These are phyloP conservation scores for Chalara sp. DNA, from an alignment of 2,329 filamentous ascomycete genomes.

Conservation along the genomic window DNA sequence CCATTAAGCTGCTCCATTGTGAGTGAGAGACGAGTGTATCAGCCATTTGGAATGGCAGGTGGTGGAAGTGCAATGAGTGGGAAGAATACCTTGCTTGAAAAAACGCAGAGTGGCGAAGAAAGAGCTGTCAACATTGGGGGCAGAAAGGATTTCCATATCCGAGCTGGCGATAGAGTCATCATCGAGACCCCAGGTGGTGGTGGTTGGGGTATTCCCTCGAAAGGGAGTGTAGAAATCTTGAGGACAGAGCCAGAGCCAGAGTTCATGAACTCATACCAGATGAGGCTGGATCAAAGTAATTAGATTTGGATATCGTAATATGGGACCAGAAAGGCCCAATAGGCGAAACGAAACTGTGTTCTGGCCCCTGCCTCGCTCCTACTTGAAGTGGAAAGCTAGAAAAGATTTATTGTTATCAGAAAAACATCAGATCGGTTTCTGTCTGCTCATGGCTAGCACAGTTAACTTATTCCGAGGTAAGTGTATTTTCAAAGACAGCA, in stretches of 20 bases:
- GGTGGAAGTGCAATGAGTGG: slow-evolving; percentile 72
- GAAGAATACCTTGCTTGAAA: slow-evolving; percentile 72
- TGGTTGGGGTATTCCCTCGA: slow-evolving; percentile 13
- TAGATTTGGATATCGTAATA: neutral
- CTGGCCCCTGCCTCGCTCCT: too few relatives aligned
- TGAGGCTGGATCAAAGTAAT: neutral
- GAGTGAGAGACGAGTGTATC: slow-evolving; percentile 66
- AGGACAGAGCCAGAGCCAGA: neutral
- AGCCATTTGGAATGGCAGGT: slow-evolving; percentile 75
- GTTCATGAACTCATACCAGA: neutral
- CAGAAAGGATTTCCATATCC: slow-evolving; percentile 14
- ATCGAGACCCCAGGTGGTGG: slow-evolving; percentile 19
- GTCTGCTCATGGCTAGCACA: too few relatives aligned
- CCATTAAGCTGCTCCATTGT: slow-evolving; percentile 71
- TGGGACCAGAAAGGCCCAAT: too few relatives aligned
- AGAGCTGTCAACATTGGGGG: slow-evolving; percentile 16
- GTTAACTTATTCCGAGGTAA: too few relatives aligned
- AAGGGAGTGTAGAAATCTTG: neutral
- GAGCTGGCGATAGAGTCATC: slow-evolving; percentile 16
- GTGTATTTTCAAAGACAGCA: too few relatives aligned
- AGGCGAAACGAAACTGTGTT: too few relatives aligned
- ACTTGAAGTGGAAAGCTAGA: too few relatives aligned
- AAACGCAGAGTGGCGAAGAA: slow-evolving; percentile 26
- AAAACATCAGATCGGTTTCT: too few relatives aligned
- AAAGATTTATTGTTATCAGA: too few relatives aligned